These are phyloP conservation scores for Sesbania bispinosa DNA, from an alignment of 306 rosid genomes.

Conservation along the genomic window DNA sequence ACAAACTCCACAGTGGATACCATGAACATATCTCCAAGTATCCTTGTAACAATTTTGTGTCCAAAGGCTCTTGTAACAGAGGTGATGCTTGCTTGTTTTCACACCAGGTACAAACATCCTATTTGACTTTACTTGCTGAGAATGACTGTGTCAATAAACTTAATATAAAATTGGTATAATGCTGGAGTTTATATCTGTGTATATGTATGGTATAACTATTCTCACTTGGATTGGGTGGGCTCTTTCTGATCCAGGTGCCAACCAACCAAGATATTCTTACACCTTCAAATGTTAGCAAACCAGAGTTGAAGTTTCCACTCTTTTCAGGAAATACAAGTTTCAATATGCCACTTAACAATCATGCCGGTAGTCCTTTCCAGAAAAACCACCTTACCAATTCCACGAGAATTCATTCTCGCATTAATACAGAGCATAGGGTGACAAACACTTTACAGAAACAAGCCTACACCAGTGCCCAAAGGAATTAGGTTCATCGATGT, in stretches of 20 bases:
- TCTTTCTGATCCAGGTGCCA: conserved; percentile 42
- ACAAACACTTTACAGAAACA: conserved; percentile 28
- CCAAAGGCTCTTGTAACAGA: conserved; percentile 68
- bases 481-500: conserved; percentile 55
- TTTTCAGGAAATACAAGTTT: conserved; percentile 29
- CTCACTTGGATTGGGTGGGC: neutral
- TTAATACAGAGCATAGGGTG: conserved; percentile 27
- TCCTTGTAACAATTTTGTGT: conserved; percentile 62
- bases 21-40: conserved; percentile 81
- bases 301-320: conserved; percentile 37
- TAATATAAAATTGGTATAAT: neutral
- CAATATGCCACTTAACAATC: conserved; percentile 30
- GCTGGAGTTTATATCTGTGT: neutral
- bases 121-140: neutral
- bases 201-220: neutral
- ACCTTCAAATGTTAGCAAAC: conserved; percentile 33
- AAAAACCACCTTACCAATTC: conserved; percentile 29
- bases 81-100: conserved; percentile 71
- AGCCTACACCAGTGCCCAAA: conserved; percentile 33
- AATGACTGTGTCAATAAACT: neutral
- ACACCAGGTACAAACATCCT: conserved; percentile 67
- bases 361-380: conserved; percentile 22
- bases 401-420: conserved; percentile 23
- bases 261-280: conserved; percentile 39
- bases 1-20: too few species aligned